Evolutionary conservation across 495 filamentous ascomycete species (phyloP), one percentile per base, ranked within the genome.

Genomic region (Tetracladium setigerum): DNA sequence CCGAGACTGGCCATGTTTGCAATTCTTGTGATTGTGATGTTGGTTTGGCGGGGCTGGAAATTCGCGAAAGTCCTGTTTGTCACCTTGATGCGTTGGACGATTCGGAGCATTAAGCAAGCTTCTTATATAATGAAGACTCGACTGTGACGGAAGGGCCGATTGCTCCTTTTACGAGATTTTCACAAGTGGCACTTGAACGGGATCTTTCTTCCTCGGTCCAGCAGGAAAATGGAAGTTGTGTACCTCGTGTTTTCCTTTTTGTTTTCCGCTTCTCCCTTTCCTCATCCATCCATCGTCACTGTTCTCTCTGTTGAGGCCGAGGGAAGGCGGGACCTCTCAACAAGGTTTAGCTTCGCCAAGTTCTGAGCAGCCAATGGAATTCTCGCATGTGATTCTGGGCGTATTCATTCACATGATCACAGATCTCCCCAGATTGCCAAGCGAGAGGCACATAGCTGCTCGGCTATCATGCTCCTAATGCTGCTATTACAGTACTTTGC

Each of bases 1-100:
- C 50, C 65, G 37, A 36, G 64, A 8, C 57, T 55, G 0, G 59
- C 61, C 66, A 68, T 70, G 44, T 56, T 65, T 34, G 57, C 44
- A 35, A 44, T 42, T 18, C 50, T 50, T 4, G 49, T 48, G n/a
- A 10, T 54, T 33, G 41, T 39, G 44, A 36, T 14, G 45, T 34
- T 8, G 24, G 22, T 38, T 42, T 38, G 33, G 40, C 37, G 44
- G 43, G 46, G 11, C 49, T 35, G 38, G 57, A 47, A 12, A 47
- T 37, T 32, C 46, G 46, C 15, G 38, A 7, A 11, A 55, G 5
- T 22, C 50, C 38, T 47, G 16, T 27, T 27, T 27, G 22, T 27
- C 18, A 41, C 13, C 39, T 22, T 18, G 3, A 41, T 19, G 14
- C 39, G 39, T 19, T 30, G 19, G 22, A 27, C 22, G 35, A 8